Evolutionary conservation across 768 basidiomycete species (phyloP).

Genomic region (Hericium rajendrae): DNA sequence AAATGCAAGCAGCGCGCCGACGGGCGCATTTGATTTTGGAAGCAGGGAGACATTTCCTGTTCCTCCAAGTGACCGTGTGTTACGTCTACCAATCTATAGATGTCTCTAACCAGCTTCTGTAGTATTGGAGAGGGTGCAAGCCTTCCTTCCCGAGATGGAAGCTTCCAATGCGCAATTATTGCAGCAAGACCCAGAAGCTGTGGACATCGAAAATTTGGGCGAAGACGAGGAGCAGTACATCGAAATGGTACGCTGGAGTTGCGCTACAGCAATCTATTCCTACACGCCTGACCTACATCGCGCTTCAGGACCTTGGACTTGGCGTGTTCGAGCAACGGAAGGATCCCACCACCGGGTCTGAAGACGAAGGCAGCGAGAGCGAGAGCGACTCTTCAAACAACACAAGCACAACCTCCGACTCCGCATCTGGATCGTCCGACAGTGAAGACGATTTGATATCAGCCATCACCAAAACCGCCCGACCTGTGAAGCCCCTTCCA

Average conservation of each 20-base stretch:
- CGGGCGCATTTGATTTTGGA: slow-evolving; percentile 15
- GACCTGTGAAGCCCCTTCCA: background rate
- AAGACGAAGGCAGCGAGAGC: too few relatives aligned
- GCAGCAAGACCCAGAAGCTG: slow-evolving; percentile 39
- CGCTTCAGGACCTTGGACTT: slow-evolving; percentile 15
- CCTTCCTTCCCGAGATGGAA: slow-evolving; percentile 58
- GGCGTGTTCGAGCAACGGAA: slow-evolving; percentile 18
- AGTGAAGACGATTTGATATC: background rate
- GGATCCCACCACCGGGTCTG: background rate
- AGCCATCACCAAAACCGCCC: background rate
- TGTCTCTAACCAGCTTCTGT: background rate
- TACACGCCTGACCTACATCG: background rate
- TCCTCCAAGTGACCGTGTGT: slow-evolving; percentile 16
- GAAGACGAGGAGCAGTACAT: slow-evolving; percentile 43
- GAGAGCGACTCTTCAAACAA: slow-evolving; percentile 9
- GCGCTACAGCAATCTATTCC: background rate
- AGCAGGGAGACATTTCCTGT: slow-evolving; percentile 14
- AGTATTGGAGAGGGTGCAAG: slow-evolving; percentile 60
- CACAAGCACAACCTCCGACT: slow-evolving; percentile 4
- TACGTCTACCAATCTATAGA: too few relatives aligned
- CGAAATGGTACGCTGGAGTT: slow-evolving; percentile 41
- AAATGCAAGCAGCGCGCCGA: background rate
- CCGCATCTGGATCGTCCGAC: background rate
- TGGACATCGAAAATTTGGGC: slow-evolving; percentile 62
- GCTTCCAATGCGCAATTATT: slow-evolving; percentile 51